phyloP scores from a whole-genome alignment of 805 yeast genomes.

The Myxozyma kluyveri region DNA sequence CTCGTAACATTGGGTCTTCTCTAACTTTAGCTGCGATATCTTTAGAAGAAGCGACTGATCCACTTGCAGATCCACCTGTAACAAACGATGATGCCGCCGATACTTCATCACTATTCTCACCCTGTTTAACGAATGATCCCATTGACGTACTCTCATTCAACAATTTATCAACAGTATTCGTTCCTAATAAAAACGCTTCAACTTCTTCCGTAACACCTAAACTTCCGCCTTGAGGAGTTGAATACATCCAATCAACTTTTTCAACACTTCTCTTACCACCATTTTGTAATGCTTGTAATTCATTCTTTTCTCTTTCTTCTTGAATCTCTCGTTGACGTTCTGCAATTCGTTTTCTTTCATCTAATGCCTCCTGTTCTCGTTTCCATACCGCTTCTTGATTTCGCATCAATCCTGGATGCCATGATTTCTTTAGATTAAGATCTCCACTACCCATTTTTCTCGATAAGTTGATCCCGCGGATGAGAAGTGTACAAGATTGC shows the following conservation, averaged over 20 bases:
- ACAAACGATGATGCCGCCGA: constrained; percentile 17
- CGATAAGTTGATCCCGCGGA: too few relatives aligned
- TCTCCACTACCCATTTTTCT: constrained; percentile 48
- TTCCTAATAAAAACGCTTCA: constrained; percentile 58
- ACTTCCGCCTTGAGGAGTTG: constrained; percentile 43
- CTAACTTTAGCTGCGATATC: constrained; percentile 34
- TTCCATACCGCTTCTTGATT: constrained; percentile 85
- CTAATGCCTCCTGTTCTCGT: constrained; percentile 70
- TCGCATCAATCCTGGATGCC: constrained; percentile 88
- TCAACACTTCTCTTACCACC: constrained; percentile 43
- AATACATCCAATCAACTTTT: constrained; percentile 86
- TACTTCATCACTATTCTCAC: too few relatives aligned
- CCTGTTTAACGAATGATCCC: constrained; percentile 15
- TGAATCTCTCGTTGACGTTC: constrained; percentile 63
- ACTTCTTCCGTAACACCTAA: constrained; percentile 37
- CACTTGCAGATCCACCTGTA: constrained; percentile 4
- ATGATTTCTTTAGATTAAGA: constrained; percentile 85
- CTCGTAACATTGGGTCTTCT: constrained; percentile 54
- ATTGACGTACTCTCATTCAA: constrained; percentile 33
- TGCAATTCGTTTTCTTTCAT: constrained; percentile 63
- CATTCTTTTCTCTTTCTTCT: constrained; percentile 59
- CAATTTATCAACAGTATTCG: constrained; percentile 46
- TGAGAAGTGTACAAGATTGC: too few relatives aligned
- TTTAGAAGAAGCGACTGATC: constrained; percentile 22
- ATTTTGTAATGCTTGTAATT: constrained; percentile 50